Evolutionary conservation across 768 basidiomycete species (phyloP).

Genomic region (Astraeus odoratus): DNA sequence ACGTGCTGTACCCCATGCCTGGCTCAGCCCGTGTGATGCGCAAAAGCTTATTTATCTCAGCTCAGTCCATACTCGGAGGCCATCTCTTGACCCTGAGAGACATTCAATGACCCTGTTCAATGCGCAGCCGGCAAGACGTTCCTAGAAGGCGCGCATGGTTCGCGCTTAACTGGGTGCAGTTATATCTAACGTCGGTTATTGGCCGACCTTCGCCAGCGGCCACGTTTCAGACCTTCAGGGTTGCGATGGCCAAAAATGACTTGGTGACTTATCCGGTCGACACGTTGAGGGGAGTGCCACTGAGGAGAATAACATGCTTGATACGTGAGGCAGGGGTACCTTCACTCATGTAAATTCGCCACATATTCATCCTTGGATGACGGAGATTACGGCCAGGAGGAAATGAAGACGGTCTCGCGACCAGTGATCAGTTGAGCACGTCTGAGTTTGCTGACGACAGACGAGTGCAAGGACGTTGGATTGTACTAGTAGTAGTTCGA

Average conservation of each 20-base stretch:
- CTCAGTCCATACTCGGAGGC: not conserved
- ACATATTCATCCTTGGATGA: no score
- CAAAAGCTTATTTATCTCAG: not conserved
- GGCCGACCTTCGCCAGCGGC: not conserved
- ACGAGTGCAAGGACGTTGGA: no score
- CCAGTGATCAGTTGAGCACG: no score
- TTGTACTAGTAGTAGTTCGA: no score
- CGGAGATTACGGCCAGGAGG: no score
- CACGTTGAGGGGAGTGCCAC: slow-evolving; percentile 14
- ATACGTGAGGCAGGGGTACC: slow-evolving; percentile 13
- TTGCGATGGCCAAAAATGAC: slow-evolving; percentile 1
- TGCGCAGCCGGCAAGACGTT: not conserved
- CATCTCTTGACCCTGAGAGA: not conserved
- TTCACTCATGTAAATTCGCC: not conserved
- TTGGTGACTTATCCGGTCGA: slow-evolving; percentile 1
- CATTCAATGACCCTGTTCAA: not conserved
- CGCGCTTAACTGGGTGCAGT: not conserved
- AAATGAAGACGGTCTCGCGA: no score
- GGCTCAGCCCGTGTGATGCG: not conserved
- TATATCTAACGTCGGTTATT: not conserved
- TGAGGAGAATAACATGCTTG: slow-evolving; percentile 17
- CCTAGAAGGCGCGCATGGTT: not conserved
- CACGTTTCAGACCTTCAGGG: slow-evolving; percentile 9
- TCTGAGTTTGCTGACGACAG: no score
- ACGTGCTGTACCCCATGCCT: not conserved